phyloP scores from a whole-genome alignment of 2,329 filamentous ascomycete genomes.

The Claviceps digitariae region DNA sequence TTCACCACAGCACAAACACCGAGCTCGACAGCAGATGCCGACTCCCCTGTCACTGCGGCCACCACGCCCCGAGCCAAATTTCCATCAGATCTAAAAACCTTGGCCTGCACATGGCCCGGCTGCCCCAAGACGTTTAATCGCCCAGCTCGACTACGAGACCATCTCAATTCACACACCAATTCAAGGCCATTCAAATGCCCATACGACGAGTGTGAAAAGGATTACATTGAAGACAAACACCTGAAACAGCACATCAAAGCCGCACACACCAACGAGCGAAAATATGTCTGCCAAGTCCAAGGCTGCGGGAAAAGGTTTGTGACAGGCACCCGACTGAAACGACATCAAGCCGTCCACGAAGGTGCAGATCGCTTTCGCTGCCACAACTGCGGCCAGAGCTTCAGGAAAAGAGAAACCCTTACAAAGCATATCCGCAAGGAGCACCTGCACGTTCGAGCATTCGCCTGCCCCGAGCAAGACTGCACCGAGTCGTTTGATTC shows the following conservation, averaged over 20 bases:
- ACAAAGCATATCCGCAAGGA: constrained; percentile 67
- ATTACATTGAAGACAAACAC: constrained; percentile 77
- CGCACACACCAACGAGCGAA: constrained; percentile 58
- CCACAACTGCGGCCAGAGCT: constrained; percentile 60
- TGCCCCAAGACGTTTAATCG: constrained; percentile 82
- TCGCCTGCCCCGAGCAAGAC: constrained; percentile 45
- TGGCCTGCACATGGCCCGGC: constrained; percentile 57
- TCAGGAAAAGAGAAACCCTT: constrained; percentile 78
- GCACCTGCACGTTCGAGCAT: constrained; percentile 61
- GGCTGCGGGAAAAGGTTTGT: constrained; percentile 71
- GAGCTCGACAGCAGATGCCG: constrained; percentile 17
- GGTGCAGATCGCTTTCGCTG: constrained; percentile 65
- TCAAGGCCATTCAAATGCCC: constrained; percentile 67
- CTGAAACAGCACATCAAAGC: constrained; percentile 75
- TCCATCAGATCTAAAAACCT: constrained; percentile 63
- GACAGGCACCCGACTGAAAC: constrained; percentile 61
- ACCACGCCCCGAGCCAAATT: constrained; percentile 37
- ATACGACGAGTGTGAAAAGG: constrained; percentile 60
- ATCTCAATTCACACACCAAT: constrained; percentile 74
- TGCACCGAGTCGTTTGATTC: constrained; percentile 65
- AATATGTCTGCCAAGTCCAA: constrained; percentile 56
- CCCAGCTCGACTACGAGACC: constrained; percentile 64
- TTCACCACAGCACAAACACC: constrained; percentile 19
- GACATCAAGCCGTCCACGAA: constrained; percentile 63
- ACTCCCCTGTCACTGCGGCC: constrained; percentile 19